Evolutionary conservation across 495 filamentous ascomycete genomes (phyloP).

Genomic region (Jackrogersella minutella): DNA sequence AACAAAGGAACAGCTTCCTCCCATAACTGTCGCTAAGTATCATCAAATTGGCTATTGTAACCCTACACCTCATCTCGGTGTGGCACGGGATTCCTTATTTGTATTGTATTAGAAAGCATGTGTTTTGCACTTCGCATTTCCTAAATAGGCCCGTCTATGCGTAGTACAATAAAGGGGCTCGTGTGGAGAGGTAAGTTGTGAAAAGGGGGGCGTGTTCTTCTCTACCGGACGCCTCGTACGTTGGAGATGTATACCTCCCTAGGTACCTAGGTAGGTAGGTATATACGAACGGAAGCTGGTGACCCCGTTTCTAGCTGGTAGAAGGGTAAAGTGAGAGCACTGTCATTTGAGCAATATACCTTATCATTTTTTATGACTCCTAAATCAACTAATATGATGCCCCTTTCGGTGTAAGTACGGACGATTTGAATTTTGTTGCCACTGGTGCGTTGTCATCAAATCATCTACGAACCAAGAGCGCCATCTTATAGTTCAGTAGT

Average conservation of each 20-base stretch:
- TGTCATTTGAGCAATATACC: neutral
- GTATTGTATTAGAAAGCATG: neutral
- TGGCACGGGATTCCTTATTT: too few species aligned
- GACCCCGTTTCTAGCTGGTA: neutral
- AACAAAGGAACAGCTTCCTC: neutral
- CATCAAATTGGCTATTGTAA: conserved; percentile 4
- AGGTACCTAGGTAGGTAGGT: neutral
- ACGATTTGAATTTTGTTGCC: too few species aligned
- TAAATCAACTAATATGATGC: neutral
- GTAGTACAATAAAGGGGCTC: neutral
- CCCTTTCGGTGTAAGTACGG: neutral
- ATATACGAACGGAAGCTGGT: neutral
- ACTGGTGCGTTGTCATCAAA: neutral
- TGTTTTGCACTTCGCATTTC: neutral
- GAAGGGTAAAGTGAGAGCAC: neutral
- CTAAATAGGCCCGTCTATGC: neutral
- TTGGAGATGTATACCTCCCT: too few species aligned
- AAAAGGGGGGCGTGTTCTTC: too few species aligned
- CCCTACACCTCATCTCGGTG: neutral
- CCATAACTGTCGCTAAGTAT: neutral
- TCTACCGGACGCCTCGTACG: too few species aligned
- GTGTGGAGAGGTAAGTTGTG: neutral
- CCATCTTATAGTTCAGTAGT: too few species aligned
- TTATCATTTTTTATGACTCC: neutral
- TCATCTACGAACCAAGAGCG: too few species aligned